These are phyloP conservation scores for Rhodotorula mucilaginosa DNA, from an alignment of 1,284 basidiomycete species.

Conservation along the genomic window DNA sequence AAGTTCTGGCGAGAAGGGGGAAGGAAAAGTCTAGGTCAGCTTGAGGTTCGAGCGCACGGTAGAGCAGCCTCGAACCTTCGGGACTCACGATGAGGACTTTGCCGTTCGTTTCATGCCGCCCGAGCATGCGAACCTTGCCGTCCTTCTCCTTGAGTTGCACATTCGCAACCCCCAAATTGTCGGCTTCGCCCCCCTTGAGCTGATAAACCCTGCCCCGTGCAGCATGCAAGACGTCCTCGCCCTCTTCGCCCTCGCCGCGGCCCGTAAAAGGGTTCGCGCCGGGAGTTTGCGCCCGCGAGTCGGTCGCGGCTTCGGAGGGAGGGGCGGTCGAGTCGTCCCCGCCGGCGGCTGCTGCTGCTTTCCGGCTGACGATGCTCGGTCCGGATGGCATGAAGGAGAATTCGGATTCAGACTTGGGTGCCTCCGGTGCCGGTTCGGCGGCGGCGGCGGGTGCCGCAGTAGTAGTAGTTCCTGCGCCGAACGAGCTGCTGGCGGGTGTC, in stretches of 20 bases:
- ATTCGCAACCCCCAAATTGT: slow-evolving; percentile 29
- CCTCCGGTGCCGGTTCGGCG: neutral
- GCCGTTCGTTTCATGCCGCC: slow-evolving; percentile 40
- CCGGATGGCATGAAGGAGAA: slow-evolving; percentile 3
- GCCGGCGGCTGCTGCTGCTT: neutral
- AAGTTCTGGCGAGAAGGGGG: slow-evolving; percentile 36
- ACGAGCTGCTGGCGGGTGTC: neutral
- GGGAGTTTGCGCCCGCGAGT: slow-evolving; percentile 20
- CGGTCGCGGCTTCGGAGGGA: slow-evolving; percentile 1
- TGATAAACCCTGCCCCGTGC: slow-evolving; percentile 19
- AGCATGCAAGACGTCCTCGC: slow-evolving; percentile 20
- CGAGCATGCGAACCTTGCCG: slow-evolving; percentile 37
- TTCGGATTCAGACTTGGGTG: neutral
- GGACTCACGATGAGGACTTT: slow-evolving; percentile 39
- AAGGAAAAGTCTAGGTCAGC: neutral
- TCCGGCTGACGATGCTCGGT: neutral
- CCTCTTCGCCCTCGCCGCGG: slow-evolving; percentile 38
- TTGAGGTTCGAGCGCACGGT: too few relatives aligned
- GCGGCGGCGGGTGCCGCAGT: neutral
- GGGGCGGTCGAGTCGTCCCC: slow-evolving; percentile 1
- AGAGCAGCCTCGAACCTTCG: too few relatives aligned
- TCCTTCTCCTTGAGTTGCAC: slow-evolving; percentile 37
- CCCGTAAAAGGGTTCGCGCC: slow-evolving; percentile 32
- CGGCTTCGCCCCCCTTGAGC: slow-evolving; percentile 17
- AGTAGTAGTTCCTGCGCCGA: neutral